A percentile compares a stretch with the other conserved stretches of the same genome.
phyloP scores from a whole-genome alignment of 140 eudicot genomes.

The Cichorium intybus region DNA sequence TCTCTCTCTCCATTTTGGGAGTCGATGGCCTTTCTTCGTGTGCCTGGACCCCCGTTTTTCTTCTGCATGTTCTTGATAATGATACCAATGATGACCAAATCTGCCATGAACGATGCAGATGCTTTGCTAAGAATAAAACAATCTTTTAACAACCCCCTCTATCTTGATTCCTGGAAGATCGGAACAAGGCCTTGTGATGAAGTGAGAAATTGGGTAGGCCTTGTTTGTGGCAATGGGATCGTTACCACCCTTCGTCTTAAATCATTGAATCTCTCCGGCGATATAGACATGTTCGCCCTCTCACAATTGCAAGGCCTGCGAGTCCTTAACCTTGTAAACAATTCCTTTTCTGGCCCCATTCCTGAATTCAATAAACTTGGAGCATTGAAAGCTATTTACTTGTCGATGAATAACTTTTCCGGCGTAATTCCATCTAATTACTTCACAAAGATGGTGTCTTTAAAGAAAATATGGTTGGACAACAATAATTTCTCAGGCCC shows the following conservation, averaged over 20 bases:
- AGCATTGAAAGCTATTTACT: slow-evolving; percentile 46
- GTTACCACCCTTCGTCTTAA: slow-evolving; percentile 47
- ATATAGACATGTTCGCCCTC: slow-evolving; percentile 47
- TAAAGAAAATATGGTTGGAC: slow-evolving; percentile 71
- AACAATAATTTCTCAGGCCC: slow-evolving; percentile 53
- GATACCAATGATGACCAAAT: slow-evolving; percentile 16
- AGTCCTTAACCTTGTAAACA: slow-evolving; percentile 38
- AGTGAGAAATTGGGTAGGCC: slow-evolving; percentile 41
- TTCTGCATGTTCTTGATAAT: slow-evolving; percentile 3
- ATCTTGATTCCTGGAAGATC: slow-evolving; percentile 61
- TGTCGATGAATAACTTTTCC: slow-evolving; percentile 55
- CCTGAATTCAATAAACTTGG: slow-evolving; percentile 56
- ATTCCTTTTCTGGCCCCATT: slow-evolving; percentile 61
- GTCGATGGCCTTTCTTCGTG: slow-evolving; percentile 27
- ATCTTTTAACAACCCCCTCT: slow-evolving; percentile 39
- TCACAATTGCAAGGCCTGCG: slow-evolving; percentile 39
- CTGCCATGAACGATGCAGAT: slow-evolving; percentile 46
- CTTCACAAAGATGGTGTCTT: slow-evolving; percentile 44
- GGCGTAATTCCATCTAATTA: slow-evolving; percentile 56
- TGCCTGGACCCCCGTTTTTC: not conserved
- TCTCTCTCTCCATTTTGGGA: slow-evolving; percentile 6
- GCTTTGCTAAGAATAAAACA: slow-evolving; percentile 58
- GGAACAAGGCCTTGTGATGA: slow-evolving; percentile 56
- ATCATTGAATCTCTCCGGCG: slow-evolving; percentile 57
- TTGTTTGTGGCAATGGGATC: slow-evolving; percentile 44